A percentile compares a stretch with the other conserved stretches of the same genome.
These are phyloP conservation scores for Lachancea cidri DNA, from an alignment of 805 yeast genomes.

Conservation along the genomic window DNA sequence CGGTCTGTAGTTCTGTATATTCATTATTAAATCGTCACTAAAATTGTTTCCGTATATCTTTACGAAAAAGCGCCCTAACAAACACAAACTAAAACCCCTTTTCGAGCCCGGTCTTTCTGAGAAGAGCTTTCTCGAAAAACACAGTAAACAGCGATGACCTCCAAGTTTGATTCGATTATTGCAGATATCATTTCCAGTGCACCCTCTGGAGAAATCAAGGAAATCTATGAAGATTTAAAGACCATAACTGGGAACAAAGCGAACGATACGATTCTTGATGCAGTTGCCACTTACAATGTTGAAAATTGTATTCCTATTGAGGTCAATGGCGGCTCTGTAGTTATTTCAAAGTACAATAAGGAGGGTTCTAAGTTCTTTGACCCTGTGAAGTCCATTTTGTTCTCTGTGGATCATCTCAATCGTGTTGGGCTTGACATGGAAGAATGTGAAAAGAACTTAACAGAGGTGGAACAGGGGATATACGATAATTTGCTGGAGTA, in stretches of 20 bases:
- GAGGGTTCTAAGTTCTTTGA: conserved; percentile 53
- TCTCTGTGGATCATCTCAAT: conserved; percentile 54
- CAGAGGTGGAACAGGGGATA: conserved; percentile 14
- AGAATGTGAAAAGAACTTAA: conserved; percentile 21
- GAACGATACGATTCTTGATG: conserved; percentile 31
- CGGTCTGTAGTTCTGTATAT: conserved; percentile 8
- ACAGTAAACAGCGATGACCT: conserved; percentile 2
- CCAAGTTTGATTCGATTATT: conserved; percentile 24
- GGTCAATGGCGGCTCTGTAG: conserved; percentile 32
- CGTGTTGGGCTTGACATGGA: conserved; percentile 51
- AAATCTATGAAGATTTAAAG: conserved; percentile 38
- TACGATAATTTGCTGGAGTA: conserved; percentile 37
- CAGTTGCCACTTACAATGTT: conserved; percentile 39
- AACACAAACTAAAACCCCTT: neutral
- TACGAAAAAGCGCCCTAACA: neutral
- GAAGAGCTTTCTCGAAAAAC: neutral
- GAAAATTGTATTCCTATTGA: conserved; percentile 34
- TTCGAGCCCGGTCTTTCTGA: neutral
- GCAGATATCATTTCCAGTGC: conserved; percentile 25
- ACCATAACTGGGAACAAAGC: conserved; percentile 39
- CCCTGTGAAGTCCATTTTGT: conserved; percentile 40
- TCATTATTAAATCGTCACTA: conserved; percentile 15
- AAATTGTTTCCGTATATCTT: conserved; percentile 11
- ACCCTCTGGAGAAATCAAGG: conserved; percentile 34
- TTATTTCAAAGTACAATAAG: conserved; percentile 47